A percentile compares a stretch with the other conserved stretches of the same genome.
Conservation (phyloP, 352 stramenopile species). For the Pythium periplocum region DNA sequence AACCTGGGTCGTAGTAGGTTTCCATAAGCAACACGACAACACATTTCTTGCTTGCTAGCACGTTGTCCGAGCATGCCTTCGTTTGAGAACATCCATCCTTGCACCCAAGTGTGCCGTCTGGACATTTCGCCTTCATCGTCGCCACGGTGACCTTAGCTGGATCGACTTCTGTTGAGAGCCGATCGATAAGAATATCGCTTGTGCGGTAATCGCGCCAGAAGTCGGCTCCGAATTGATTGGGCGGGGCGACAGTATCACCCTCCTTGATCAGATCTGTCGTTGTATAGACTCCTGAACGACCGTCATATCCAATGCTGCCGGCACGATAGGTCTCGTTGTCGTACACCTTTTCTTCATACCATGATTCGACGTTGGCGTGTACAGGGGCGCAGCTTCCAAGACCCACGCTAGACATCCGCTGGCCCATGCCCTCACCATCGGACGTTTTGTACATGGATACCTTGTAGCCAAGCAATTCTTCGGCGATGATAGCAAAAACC, state of each 20-base stretch:
- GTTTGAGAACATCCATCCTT: constrained; percentile 39
- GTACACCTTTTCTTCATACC: constrained; percentile 12
- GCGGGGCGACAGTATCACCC: constrained; percentile 1
- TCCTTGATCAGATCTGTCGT: constrained; percentile 21
- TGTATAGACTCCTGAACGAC: constrained; percentile 22
- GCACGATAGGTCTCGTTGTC: constrained; percentile 29
- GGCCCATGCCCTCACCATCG: constrained; percentile 11
- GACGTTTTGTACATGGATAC: constrained; percentile 28
- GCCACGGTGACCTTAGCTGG: too few species aligned
- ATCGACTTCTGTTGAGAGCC: too few species aligned
- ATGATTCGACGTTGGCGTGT: constrained; percentile 28
- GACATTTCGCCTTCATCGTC: neutral
- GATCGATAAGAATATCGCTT: too few species aligned
- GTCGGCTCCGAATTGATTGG: too few species aligned
- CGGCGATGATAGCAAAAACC: constrained; percentile 38
- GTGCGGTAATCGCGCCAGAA: too few species aligned
- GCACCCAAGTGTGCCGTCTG: constrained; percentile 30
- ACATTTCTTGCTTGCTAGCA: constrained; percentile 25
- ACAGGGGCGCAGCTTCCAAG: constrained; percentile 21
- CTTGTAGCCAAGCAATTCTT: constrained; percentile 43
- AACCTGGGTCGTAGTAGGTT: constrained; percentile 26
- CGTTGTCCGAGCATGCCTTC: constrained; percentile 26
- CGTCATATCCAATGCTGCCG: constrained; percentile 31
- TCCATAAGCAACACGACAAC: constrained; percentile 41
- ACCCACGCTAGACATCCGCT: constrained; percentile 38